phyloP scores from a whole-genome alignment of 768 basidiomycete species.

The Rhodotorula toruloides region DNA sequence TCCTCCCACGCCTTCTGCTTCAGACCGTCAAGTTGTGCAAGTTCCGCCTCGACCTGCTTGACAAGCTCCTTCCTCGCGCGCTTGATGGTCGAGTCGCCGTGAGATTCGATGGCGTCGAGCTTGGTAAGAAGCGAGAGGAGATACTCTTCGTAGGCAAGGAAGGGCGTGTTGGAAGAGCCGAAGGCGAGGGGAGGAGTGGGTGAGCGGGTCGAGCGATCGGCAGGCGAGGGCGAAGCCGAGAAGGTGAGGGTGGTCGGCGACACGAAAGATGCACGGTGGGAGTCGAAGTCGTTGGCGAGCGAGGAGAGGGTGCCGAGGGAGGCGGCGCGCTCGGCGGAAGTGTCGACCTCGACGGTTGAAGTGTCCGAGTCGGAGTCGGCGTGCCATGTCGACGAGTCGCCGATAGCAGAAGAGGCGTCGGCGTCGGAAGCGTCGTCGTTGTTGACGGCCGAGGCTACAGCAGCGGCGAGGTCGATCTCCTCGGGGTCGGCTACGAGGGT shows the following conservation, averaged over 20 bases:
- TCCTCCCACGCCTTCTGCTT: constrained; percentile 27
- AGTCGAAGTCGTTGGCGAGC: constrained; percentile 52
- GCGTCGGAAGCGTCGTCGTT: background rate
- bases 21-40: constrained; percentile 17
- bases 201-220: constrained; percentile 30
- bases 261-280: constrained; percentile 50
- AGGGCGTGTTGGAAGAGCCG: constrained; percentile 48
- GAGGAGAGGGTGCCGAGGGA: constrained; percentile 50
- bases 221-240: constrained; percentile 3
- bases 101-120: constrained; percentile 21
- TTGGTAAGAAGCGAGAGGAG: constrained; percentile 24
- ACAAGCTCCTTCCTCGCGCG: constrained; percentile 30
- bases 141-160: constrained; percentile 32
- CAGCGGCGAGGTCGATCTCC: background rate
- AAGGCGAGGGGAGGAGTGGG: constrained; percentile 52
- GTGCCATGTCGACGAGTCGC: too few relatives aligned
- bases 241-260: constrained; percentile 42
- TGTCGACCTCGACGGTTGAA: background rate
- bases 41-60: constrained; percentile 14
- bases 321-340: background rate
- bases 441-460: background rate
- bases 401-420: background rate
- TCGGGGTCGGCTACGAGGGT: background rate
- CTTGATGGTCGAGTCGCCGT: constrained; percentile 20
- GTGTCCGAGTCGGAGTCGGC: background rate